Evolutionary conservation across 495 filamentous ascomycete genomes (phyloP).

Genomic region (Aspergillus ostianus): DNA sequence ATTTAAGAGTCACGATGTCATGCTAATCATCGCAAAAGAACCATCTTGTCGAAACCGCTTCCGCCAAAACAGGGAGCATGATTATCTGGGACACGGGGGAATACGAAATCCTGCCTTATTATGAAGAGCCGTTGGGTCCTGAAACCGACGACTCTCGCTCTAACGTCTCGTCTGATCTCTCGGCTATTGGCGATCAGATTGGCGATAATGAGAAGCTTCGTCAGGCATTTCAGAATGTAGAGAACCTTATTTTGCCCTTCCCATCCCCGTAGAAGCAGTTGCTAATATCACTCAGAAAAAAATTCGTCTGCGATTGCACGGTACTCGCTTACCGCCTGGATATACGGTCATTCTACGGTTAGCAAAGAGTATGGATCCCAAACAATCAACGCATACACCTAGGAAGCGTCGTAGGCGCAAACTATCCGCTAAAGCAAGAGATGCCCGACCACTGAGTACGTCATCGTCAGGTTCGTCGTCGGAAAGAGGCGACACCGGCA

Average conservation of each 20-base stretch:
- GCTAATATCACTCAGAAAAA: conserved; percentile 37
- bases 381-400: conserved; percentile 23
- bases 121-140: conserved; percentile 27
- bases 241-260: not conserved
- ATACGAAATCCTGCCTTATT: conserved; percentile 55
- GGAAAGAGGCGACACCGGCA: not conserved
- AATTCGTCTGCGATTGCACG: conserved; percentile 60
- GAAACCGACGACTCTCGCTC: conserved; percentile 47
- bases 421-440: not conserved
- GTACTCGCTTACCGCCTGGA: conserved; percentile 52
- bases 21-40: conserved; percentile 41
- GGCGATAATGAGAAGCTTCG: conserved; percentile 54
- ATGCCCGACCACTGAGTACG: not conserved
- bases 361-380: conserved; percentile 44
- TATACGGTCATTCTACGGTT: conserved; percentile 62
- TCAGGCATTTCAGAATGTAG: conserved; percentile 50
- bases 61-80: conserved; percentile 56
- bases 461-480: not conserved
- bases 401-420: conserved; percentile 30
- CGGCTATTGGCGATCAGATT: conserved; percentile 17
- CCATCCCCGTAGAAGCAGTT: not conserved
- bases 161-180: conserved; percentile 23
- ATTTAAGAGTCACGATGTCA: not conserved
- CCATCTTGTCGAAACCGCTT: conserved; percentile 65
- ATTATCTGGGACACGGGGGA: conserved; percentile 72